phyloP scores from a whole-genome alignment of 345 rosid genomes.

The Camelina laxa region DNA sequence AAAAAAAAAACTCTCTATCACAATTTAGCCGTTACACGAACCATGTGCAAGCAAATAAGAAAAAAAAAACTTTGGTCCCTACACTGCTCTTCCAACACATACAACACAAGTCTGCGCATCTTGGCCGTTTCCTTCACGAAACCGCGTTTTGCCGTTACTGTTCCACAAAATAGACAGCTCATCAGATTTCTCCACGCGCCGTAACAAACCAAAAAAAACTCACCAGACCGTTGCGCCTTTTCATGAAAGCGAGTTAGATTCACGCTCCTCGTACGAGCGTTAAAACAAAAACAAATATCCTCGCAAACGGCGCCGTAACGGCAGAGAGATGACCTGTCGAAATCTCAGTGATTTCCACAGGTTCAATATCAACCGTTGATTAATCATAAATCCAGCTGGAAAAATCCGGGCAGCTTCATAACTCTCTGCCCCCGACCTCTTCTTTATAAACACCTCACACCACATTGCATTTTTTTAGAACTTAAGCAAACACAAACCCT shows the following conservation, averaged over 20 bases:
- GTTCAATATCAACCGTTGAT: slow-evolving; percentile 25
- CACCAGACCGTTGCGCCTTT: slow-evolving; percentile 33
- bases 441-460: slow-evolving; percentile 43
- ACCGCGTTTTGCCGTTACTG: slow-evolving; percentile 37
- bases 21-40: slow-evolving; percentile 33
- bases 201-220: background rate
- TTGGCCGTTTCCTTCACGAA: slow-evolving; percentile 39
- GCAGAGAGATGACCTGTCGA: slow-evolving; percentile 36
- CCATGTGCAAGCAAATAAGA: slow-evolving; percentile 26
- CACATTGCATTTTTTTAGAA: background rate
- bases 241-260: background rate
- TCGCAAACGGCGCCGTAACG: slow-evolving; percentile 38
- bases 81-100: background rate
- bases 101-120: slow-evolving; percentile 30
- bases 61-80: slow-evolving; percentile 6
- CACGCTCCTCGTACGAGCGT: slow-evolving; percentile 32
- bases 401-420: slow-evolving; percentile 26
- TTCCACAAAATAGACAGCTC: slow-evolving; percentile 26
- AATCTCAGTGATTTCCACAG: slow-evolving; percentile 22
- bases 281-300: slow-evolving; percentile 16
- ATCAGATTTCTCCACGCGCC: slow-evolving; percentile 38
- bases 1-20: no score
- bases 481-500: background rate
- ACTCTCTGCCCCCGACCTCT: slow-evolving; percentile 14
- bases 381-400: slow-evolving; percentile 34